Conservation (phyloP, 495 filamentous ascomycete genomes). For the Podospora pseudoanserina region DNA sequence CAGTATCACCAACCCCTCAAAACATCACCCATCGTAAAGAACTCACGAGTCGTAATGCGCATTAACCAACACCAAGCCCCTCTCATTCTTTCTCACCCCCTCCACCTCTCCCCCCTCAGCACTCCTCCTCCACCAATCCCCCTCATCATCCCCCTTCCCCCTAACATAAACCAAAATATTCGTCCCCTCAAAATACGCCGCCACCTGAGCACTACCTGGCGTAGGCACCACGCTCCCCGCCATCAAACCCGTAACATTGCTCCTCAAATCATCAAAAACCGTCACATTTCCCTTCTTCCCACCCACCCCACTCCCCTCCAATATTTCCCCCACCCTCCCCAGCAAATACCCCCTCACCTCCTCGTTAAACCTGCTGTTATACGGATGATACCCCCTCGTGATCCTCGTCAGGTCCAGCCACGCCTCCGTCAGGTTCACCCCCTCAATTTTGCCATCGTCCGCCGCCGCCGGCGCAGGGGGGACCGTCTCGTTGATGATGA, state of each 20-base stretch:
- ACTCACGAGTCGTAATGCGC: slow-evolving; percentile 77
- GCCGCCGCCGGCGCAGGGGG: slow-evolving; percentile 57
- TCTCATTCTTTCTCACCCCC: slow-evolving; percentile 48
- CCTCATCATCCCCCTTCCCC: slow-evolving; percentile 66
- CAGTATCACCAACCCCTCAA: background rate
- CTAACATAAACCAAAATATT: slow-evolving; percentile 92
- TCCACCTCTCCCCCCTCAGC: slow-evolving; percentile 24
- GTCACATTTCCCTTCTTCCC: slow-evolving; percentile 45
- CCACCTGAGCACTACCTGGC: slow-evolving; percentile 26
- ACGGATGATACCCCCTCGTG: slow-evolving; percentile 77
- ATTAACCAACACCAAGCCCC: slow-evolving; percentile 83
- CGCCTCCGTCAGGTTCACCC: slow-evolving; percentile 74
- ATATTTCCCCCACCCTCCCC: slow-evolving; percentile 62
- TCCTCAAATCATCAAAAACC: slow-evolving; percentile 72
- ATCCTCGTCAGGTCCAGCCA: slow-evolving; percentile 79
- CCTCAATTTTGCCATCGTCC: slow-evolving; percentile 27
- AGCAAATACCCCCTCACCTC: slow-evolving; percentile 75
- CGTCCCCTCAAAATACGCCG: slow-evolving; percentile 83
- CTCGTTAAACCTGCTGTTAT: slow-evolving; percentile 81
- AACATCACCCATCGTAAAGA: background rate
- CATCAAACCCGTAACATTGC: slow-evolving; percentile 64
- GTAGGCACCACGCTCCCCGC: slow-evolving; percentile 23
- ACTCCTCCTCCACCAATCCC: slow-evolving; percentile 58
- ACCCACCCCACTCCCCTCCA: slow-evolving; percentile 51
- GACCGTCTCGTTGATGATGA: slow-evolving; percentile 71